A percentile compares a stretch with the other conserved stretches of the same genome.
Conservation (phyloP, 176 grass and related monocot genomes). For the Eragrostis curvula region DNA sequence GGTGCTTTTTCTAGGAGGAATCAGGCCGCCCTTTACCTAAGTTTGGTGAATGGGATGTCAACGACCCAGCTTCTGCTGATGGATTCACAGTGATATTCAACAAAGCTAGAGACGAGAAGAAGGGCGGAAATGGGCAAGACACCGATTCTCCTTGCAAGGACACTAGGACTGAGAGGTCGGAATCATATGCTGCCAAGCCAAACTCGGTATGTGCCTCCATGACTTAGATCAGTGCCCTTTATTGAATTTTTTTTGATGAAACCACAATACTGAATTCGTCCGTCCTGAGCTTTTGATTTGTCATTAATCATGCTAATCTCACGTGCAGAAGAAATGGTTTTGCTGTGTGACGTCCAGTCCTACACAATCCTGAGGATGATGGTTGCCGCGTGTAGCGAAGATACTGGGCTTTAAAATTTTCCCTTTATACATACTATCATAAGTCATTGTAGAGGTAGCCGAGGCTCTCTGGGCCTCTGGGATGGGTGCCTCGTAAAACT, state of each 20-base stretch:
- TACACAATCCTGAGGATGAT: slow-evolving; percentile 68
- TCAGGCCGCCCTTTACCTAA: slow-evolving; percentile 79
- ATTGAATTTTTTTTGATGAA: slow-evolving; percentile 21
- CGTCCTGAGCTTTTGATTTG: background rate
- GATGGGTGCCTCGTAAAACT: slow-evolving; percentile 54
- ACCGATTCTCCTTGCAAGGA: slow-evolving; percentile 70
- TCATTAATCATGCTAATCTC: background rate
- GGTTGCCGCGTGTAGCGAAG: background rate
- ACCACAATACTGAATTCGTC: background rate
- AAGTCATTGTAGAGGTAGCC: slow-evolving; percentile 66
- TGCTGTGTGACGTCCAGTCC: slow-evolving; percentile 81
- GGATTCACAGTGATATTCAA: slow-evolving; percentile 95
- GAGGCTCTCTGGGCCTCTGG: background rate
- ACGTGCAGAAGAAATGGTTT: slow-evolving; percentile 87
- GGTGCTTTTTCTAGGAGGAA: slow-evolving; percentile 64
- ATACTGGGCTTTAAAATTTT: slow-evolving; percentile 45
- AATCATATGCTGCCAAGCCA: slow-evolving; percentile 52
- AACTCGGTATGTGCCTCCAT: slow-evolving; percentile 55
- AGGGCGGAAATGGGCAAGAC: slow-evolving; percentile 67
- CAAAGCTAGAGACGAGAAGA: slow-evolving; percentile 95
- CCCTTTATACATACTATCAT: slow-evolving; percentile 68
- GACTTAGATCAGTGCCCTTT: background rate
- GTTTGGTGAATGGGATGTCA: slow-evolving; percentile 93
- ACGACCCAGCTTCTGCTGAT: slow-evolving; percentile 82
- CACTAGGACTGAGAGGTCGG: slow-evolving; percentile 46